Evolutionary conservation across 1,284 basidiomycete genomes (phyloP), one percentile per base, ranked within the genome.

Genomic region (Salmacisia buchloeana): DNA sequence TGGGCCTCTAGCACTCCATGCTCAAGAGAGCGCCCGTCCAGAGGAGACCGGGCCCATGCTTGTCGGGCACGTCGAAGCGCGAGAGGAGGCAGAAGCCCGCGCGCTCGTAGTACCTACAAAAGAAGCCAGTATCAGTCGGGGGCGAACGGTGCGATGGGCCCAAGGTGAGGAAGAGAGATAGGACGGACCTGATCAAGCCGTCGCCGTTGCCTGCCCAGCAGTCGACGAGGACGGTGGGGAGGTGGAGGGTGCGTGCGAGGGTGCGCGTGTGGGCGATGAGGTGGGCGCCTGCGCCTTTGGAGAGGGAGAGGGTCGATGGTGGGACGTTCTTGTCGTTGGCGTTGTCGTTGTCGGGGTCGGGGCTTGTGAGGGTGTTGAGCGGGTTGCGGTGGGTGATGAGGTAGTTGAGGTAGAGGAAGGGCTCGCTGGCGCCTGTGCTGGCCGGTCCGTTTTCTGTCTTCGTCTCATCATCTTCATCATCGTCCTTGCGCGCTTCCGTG

Each of bases 161-260:
- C 21, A 6, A 21, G 45, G 12, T 23, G 3, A 25, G 10, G 7
- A 12, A n/a, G 21, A 10, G 21, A 7, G 1, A 13, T 7, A 34
- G 25, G 9, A 43, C 69, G 62, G 23, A 70, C 69, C 41, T 64
- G 10, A 71, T 58, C 25, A 71, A 21, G 0, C 59, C 59, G 41
- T 65, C 65, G 2, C 46, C 36, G 57, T 71, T 71, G 31, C 69
- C 67, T 12, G 60, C 57, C 69, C 69, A 71, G 39, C 69, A 71
- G 33, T 71, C 69, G 1, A 63, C 67, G 36, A 63, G 67, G 23
- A 69, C 54, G n/a, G 36, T 35, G 4, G 3, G 52, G 33, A 65
- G 67, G 21, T 36, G 52, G 7, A 56, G 41, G 2, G 46, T 7
- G 33, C 25, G 56, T 18, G 46, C 63, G 21, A 60, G 58, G 9